Percentiles rank a stretch among this genome's conserved stretches.
Conservation (phyloP, 257 asterid genomes). For the Solanum gandarillasii region DNA sequence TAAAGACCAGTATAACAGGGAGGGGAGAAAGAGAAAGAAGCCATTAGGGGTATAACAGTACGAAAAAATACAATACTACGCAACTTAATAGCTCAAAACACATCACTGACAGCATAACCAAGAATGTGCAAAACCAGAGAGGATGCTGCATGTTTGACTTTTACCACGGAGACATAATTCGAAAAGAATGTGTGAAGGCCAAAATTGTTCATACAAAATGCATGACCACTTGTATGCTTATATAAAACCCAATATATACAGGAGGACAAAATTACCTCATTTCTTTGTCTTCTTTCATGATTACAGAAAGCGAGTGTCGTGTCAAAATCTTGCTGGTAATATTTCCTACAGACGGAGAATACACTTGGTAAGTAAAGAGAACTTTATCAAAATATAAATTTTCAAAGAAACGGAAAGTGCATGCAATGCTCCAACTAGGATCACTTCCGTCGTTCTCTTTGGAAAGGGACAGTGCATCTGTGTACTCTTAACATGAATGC, state of each 20-base stretch:
- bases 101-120: not conserved
- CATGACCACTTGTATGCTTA: not conserved
- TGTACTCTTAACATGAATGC: not conserved
- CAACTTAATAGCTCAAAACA: not conserved
- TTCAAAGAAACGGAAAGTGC: not conserved
- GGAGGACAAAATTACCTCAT: constrained; percentile 45
- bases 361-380: not conserved
- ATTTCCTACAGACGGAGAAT: constrained; percentile 42
- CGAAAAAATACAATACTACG: not conserved
- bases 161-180: not conserved
- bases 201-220: not conserved
- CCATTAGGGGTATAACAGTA: not conserved
- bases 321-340: constrained; percentile 84
- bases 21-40: not conserved
- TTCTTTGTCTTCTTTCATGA: constrained; percentile 79
- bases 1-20: not conserved
- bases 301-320: constrained; percentile 74
- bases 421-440: not conserved
- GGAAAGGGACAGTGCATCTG: not conserved
- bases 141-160: not conserved
- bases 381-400: not conserved
- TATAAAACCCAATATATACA: not conserved
- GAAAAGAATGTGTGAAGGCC: not conserved
- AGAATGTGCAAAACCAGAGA: not conserved
- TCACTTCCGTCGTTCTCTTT: not conserved